phyloP scores from a whole-genome alignment of 2,329 filamentous ascomycete species.

The Thelonectria rubi region DNA sequence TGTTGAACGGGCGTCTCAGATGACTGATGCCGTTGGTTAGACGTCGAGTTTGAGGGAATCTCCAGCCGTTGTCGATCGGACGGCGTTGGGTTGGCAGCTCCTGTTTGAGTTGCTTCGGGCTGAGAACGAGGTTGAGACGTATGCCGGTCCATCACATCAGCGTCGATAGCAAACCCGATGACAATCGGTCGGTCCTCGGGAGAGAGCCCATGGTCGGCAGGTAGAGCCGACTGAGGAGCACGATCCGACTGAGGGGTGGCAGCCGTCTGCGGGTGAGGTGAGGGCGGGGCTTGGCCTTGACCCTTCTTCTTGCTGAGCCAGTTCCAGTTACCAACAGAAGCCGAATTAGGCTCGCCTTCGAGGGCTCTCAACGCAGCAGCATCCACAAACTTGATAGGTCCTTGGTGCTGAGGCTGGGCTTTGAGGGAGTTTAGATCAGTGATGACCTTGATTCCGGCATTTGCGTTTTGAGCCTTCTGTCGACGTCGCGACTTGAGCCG shows the following conservation, averaged over 20 bases:
- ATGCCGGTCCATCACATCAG: slow-evolving; percentile 45
- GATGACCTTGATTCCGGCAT: slow-evolving; percentile 72
- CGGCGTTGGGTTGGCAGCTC: slow-evolving; percentile 53
- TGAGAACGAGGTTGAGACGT: slow-evolving; percentile 53
- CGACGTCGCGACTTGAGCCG: slow-evolving; percentile 67
- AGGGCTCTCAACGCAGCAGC: slow-evolving; percentile 67
- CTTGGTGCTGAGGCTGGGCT: slow-evolving; percentile 48
- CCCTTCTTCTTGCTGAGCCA: slow-evolving; percentile 60
- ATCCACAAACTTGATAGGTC: slow-evolving; percentile 62
- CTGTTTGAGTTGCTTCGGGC: slow-evolving; percentile 48
- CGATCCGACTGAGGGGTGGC: slow-evolving; percentile 26
- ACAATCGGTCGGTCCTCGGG: slow-evolving; percentile 76
- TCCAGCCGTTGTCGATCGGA: slow-evolving; percentile 26
- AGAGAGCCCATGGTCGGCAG: slow-evolving; percentile 62
- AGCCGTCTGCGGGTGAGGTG: slow-evolving; percentile 39
- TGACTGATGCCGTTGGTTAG: slow-evolving; percentile 22
- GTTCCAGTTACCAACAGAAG: slow-evolving; percentile 65
- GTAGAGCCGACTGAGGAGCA: slow-evolving; percentile 35
- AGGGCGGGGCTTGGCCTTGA: slow-evolving; percentile 41
- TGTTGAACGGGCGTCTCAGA: slow-evolving; percentile 44
- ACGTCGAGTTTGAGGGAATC: slow-evolving; percentile 17
- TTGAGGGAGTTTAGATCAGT: slow-evolving; percentile 71
- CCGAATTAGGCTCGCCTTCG: slow-evolving; percentile 63
- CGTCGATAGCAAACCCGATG: slow-evolving; percentile 74
- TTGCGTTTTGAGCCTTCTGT: slow-evolving; percentile 68